These are phyloP conservation scores for Boletus sp. DNA, from an alignment of 768 basidiomycete species.

Conservation along the genomic window DNA sequence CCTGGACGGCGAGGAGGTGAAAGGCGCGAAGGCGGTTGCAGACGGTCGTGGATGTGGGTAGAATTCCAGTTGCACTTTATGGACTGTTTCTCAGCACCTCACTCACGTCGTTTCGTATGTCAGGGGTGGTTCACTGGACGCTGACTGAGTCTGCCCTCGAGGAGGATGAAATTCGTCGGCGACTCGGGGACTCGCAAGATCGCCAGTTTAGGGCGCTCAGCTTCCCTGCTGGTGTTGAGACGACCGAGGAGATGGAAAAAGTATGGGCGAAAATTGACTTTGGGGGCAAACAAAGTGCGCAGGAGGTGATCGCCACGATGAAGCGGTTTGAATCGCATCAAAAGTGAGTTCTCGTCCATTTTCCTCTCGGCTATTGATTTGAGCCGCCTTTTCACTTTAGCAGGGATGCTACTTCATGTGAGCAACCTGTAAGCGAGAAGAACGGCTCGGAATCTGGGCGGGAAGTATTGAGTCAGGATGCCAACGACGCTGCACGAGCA, in stretches of 20 bases:
- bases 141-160: conserved; percentile 40
- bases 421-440: background rate
- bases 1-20: conserved; percentile 36
- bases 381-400: background rate
- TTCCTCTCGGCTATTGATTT: background rate
- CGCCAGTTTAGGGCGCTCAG: conserved; percentile 46
- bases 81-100: background rate
- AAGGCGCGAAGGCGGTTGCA: conserved; percentile 37
- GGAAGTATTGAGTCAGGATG: background rate
- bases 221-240: conserved; percentile 48
- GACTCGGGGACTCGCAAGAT: conserved; percentile 32
- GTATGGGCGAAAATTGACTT: conserved; percentile 33
- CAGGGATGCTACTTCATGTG: background rate
- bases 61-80: background rate
- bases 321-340: background rate
- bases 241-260: conserved; percentile 26
- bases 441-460: background rate
- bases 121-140: conserved; percentile 65
- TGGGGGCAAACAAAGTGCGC: conserved; percentile 10
- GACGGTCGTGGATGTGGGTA: conserved; percentile 19
- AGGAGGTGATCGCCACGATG: conserved; percentile 2
- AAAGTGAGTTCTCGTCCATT: background rate
- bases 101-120: conserved; percentile 1
- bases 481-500: background rate
- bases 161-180: conserved; percentile 34